Evolutionary conservation across 805 yeast genomes (phyloP).

Genomic region (Ogataea glucozyma): DNA sequence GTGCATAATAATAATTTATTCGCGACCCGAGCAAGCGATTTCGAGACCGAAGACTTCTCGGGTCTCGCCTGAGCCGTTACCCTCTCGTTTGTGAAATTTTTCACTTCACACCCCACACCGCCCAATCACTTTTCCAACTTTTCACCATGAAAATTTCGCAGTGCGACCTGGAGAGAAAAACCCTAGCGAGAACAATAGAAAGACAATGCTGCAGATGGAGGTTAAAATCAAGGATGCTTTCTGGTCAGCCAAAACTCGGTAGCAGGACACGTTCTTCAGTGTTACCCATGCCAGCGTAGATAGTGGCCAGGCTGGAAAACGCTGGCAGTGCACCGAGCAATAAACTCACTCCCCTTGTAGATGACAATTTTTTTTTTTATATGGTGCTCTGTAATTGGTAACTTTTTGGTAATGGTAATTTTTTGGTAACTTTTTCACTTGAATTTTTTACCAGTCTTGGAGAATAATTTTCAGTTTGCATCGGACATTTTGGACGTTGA

Average conservation of each 20-base stretch:
- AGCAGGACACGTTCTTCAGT: too few relatives aligned
- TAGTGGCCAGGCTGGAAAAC: too few relatives aligned
- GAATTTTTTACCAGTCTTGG: constrained; percentile 3
- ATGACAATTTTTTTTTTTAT: constrained; percentile 6
- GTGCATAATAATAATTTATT: too few relatives aligned
- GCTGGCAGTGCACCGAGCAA: too few relatives aligned
- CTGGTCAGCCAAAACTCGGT: too few relatives aligned
- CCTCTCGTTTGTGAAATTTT: constrained; percentile 2
- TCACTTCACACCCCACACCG: constrained; percentile 9
- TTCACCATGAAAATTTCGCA: constrained; percentile 3
- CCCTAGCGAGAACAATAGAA: constrained; percentile 2
- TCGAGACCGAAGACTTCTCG: too few relatives aligned
- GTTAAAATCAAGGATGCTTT: too few relatives aligned
- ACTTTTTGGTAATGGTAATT: constrained; percentile 1
- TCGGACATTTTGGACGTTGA: constrained; percentile 4
- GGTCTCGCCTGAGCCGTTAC: background rate
- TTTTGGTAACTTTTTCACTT: background rate
- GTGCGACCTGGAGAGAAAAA: too few relatives aligned
- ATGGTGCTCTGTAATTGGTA: constrained; percentile 15
- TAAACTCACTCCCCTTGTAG: background rate
- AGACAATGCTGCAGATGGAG: background rate
- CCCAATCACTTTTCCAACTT: constrained; percentile 4
- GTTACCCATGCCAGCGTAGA: too few relatives aligned
- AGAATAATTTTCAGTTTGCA: constrained; percentile 4
- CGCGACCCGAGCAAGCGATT: too few relatives aligned